Evolutionary conservation across 164 flowering plant genomes (phyloP), one percentile per base, ranked within the genome.

Genomic region (Brasenia schreberi): DNA sequence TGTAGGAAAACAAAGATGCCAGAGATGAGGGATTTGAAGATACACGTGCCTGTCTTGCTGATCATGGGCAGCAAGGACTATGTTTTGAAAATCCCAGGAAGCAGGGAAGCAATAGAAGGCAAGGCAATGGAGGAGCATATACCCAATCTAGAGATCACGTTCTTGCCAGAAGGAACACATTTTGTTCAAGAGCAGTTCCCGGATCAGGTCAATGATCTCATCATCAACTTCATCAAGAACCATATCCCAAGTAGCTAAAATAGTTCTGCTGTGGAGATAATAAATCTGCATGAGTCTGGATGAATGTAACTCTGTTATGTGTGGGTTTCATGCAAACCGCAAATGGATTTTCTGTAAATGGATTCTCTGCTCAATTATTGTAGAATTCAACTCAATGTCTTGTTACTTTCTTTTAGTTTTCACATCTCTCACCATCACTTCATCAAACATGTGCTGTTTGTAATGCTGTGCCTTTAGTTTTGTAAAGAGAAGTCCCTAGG

Each of bases 151-250:
- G 67, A 66, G 60, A 66, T 66, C 61, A 11, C 43, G 44, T 66
- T 49, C 61, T n/a, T 66, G 61, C 61, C 67, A 18, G 61, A 66
- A 66, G 67, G 67, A n/a, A 49, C 67, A 23, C 67, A 66, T 49
- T 66, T 66, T 49, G 67, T 66, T 49, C 67, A 66, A 33, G 67
- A 66, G 23, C 67, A 66, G 43, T 27, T 66, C 58, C 67, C 67
- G 16, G 67, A 66, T n/a, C 67, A 49, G 67, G 61, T 66, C 19
- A 66, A 66, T 52, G 53, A 49, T 18, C 67, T 66, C 39, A 66
- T 66, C 6, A 52, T 66, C 61, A 23, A 10, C 56, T 66, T 66
- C 61, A 18, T 58, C 43, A 65, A 64, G 7, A 65, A 65, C 4
- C 52, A 64, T 17, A 69, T 10, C 27, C 27, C 27, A 0, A 2